Evolutionary conservation across 306 rosid species (phyloP).

Genomic region (Corylus heterophylla): DNA sequence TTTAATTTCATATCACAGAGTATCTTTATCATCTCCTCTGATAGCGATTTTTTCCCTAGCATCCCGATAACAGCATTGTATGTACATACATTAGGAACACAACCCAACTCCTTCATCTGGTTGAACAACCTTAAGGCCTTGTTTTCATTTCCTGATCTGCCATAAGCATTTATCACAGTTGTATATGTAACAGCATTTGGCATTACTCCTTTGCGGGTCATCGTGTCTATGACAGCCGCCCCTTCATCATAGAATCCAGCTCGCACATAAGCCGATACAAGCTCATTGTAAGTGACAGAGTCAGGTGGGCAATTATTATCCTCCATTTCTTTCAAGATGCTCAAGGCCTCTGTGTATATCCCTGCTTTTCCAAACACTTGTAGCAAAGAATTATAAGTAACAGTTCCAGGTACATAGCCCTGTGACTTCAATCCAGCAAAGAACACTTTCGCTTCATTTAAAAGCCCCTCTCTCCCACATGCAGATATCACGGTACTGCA

Average conservation of each 20-base stretch:
- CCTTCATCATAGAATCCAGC: constrained; percentile 89
- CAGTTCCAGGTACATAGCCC: constrained; percentile 85
- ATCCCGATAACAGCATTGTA: constrained; percentile 76
- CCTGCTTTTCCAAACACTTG: constrained; percentile 95
- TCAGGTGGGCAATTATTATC: constrained; percentile 70
- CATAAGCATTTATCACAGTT: constrained; percentile 82
- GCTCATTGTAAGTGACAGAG: constrained; percentile 88
- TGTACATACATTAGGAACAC: constrained; percentile 78
- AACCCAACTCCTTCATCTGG: constrained; percentile 84
- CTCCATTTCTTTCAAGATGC: constrained; percentile 83
- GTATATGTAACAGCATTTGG: constrained; percentile 94
- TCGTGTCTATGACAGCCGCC: constrained; percentile 70
- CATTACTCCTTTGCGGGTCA: constrained; percentile 68
- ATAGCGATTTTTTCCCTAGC: constrained; percentile 74
- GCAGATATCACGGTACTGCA: constrained; percentile 94
- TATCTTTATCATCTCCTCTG: constrained; percentile 70
- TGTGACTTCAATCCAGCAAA: constrained; percentile 57
- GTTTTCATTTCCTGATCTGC: constrained; percentile 73
- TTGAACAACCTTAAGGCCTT: constrained; percentile 68
- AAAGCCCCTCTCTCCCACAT: constrained; percentile 86
- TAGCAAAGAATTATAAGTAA: constrained; percentile 72
- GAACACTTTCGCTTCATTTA: constrained; percentile 80
- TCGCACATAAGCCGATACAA: constrained; percentile 81
- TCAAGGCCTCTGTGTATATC: constrained; percentile 71
- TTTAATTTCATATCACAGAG: constrained; percentile 75